A percentile compares a stretch with the other conserved stretches of the same genome.
Conservation (phyloP, 306 rosid species). For the Trichosanthes truncata region DNA sequence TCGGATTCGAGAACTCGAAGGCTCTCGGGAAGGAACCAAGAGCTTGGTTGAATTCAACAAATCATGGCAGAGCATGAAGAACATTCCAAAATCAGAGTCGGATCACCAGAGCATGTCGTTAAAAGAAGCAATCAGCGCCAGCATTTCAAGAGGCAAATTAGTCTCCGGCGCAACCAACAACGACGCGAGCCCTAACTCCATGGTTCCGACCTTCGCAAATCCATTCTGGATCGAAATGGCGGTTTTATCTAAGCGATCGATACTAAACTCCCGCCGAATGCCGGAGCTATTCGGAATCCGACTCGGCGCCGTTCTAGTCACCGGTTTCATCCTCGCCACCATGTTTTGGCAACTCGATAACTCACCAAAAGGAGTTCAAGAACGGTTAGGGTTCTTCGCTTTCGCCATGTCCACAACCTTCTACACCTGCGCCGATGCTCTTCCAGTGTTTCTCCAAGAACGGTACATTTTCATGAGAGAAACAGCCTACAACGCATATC, state of each 20-base stretch:
- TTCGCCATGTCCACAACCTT: conserved; percentile 97
- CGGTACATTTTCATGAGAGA: conserved; percentile 90
- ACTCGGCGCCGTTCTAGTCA: conserved; percentile 61
- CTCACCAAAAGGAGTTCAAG: conserved; percentile 75
- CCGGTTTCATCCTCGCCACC: conserved; percentile 80
- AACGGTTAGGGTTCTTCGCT: conserved; percentile 78
- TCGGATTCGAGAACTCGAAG: conserved; percentile 77
- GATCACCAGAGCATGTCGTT: conserved; percentile 26
- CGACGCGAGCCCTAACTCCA: conserved; percentile 29
- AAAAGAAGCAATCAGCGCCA: conserved; percentile 82
- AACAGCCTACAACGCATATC: conserved; percentile 74
- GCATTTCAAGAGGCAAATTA: conserved; percentile 69
- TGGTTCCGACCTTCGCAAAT: conserved; percentile 72
- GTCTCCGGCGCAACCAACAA: conserved; percentile 65
- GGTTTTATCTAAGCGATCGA: conserved; percentile 50
- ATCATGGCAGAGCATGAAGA: conserved; percentile 68
- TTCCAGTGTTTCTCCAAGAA: conserved; percentile 85
- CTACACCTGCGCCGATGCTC: conserved; percentile 91
- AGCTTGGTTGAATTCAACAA: conserved; percentile 78
- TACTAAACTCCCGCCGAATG: conserved; percentile 41
- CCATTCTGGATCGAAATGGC: conserved; percentile 60
- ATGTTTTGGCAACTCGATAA: conserved; percentile 70
- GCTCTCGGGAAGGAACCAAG: conserved; percentile 62
- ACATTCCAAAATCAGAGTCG: not conserved
- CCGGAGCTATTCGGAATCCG: conserved; percentile 76